Evolutionary conservation across 2,329 filamentous ascomycete species (phyloP), one percentile per base, ranked within the genome.

Genomic region (Aureobasidium musti): DNA sequence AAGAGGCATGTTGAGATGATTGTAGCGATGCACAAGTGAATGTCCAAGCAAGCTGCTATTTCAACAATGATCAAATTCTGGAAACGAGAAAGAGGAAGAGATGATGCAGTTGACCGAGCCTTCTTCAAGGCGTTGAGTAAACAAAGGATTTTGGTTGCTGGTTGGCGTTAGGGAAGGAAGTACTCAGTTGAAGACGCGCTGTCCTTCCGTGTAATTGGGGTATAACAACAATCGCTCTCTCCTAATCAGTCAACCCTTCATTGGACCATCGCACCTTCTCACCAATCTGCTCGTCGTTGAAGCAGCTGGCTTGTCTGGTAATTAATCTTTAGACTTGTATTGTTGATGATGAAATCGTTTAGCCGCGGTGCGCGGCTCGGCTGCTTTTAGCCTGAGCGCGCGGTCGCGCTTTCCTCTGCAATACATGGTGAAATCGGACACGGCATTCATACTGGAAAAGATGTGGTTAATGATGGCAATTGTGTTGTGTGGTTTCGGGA

Each of bases 341-440:
- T 39, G 13, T 39, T 39, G 13, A 21, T 13, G n/a, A n/a, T 21
- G 11, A 10, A 1, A 11, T 23, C n/a, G 39, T 56, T 56, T 56
- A 56, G 52, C 35, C 35, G 52, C 21, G 33, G 30, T n/a, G n/a
- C n/a, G n/a, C 52, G 23, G 7, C 21, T 41, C 19, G 17, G 35
- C n/a, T 30, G n/a, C 6, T n/a, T 39, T 39, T 26, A 56, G 52
- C 52, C 52, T 56, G 52, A 41, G 52, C 52, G n/a, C 10, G 33
- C 19, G 35, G n/a, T 26, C 35, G n/a, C 13, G n/a, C 10, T 23
- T 39, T 56, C n/a, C 35, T 13, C 4, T 39, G 17, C 5, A 14
- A 33, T n/a, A 26, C 11, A 39, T 56, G 10, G n/a, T 10, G 23
- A 56, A 19, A 23, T 23, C 5, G 33, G 14, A 4, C 5, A 30